These are phyloP conservation scores for Radiomyces spectabilis DNA, from an alignment of 192 early-diverging fungal species.

Conservation along the genomic window DNA sequence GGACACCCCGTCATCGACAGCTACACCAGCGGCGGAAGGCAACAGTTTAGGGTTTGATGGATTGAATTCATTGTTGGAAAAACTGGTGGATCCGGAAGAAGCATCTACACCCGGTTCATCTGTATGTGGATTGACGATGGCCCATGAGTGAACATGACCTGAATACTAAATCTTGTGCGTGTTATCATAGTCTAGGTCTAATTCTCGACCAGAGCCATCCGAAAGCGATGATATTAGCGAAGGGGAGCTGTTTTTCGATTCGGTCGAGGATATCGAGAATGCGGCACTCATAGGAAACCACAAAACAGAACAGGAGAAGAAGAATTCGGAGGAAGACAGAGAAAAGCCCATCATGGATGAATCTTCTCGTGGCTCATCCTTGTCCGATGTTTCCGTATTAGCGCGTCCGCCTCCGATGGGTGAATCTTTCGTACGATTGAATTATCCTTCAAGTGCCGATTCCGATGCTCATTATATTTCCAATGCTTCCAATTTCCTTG, in stretches of 20 bases:
- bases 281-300: background rate
- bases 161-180: too few species aligned
- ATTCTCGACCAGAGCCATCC: too few species aligned
- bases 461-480: slow-evolving; percentile 20
- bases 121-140: too few species aligned
- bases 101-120: too few species aligned
- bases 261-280: slow-evolving; percentile 11
- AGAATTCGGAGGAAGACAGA: background rate
- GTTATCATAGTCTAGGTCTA: too few species aligned
- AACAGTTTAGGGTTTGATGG: too few species aligned
- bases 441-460: slow-evolving; percentile 39
- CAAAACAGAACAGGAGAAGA: background rate
- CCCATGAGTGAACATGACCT: too few species aligned
- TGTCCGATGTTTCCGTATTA: slow-evolving; percentile 20
- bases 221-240: background rate
- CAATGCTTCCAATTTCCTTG: slow-evolving; percentile 12
- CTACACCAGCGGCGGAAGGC: too few species aligned
- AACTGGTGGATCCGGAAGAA: too few species aligned
- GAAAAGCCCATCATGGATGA: too few species aligned
- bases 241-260: slow-evolving; percentile 16
- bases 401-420: slow-evolving; percentile 25
- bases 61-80: too few species aligned
- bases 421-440: slow-evolving; percentile 46
- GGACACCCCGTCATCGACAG: too few species aligned
- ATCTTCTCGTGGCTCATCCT: slow-evolving; percentile 11